Evolutionary conservation across 768 basidiomycete genomes (phyloP).

Genomic region (Saitozyma sp.): DNA sequence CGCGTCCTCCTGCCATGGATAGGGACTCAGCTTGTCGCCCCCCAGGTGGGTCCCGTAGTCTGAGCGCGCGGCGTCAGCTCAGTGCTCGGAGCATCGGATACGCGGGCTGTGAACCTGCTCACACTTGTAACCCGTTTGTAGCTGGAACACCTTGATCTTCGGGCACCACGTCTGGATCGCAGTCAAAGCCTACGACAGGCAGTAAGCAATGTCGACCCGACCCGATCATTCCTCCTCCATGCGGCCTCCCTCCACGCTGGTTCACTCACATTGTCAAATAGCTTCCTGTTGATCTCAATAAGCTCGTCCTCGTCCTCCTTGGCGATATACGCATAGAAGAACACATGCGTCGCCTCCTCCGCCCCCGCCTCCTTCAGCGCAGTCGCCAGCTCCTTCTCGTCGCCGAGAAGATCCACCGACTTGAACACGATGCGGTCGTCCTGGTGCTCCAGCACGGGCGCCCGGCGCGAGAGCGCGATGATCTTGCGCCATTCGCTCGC

Average conservation of each 20-base stretch:
- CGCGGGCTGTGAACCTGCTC: not conserved
- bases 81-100: not conserved
- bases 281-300: conserved; percentile 37
- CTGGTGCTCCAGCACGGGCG: not conserved
- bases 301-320: conserved; percentile 25
- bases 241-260: conserved; percentile 29
- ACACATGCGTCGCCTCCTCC: not conserved
- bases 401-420: conserved; percentile 19
- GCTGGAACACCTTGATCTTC: conserved; percentile 24
- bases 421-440: conserved; percentile 36
- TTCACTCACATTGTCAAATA: conserved; percentile 40
- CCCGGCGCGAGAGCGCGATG: not conserved
- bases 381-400: not conserved
- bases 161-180: conserved; percentile 40
- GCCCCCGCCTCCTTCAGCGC: not conserved
- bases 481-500: not conserved
- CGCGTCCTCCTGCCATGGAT: not conserved
- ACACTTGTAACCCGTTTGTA: conserved; percentile 32
- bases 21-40: not conserved
- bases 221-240: conserved; percentile 24
- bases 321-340: conserved; percentile 21
- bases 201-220: conserved; percentile 40
- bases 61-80: not conserved
- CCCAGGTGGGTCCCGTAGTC: not conserved
- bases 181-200: conserved; percentile 40